Evolutionary conservation across 2,329 filamentous ascomycete genomes (phyloP).

Genomic region (Stemphylium vesicarium): DNA sequence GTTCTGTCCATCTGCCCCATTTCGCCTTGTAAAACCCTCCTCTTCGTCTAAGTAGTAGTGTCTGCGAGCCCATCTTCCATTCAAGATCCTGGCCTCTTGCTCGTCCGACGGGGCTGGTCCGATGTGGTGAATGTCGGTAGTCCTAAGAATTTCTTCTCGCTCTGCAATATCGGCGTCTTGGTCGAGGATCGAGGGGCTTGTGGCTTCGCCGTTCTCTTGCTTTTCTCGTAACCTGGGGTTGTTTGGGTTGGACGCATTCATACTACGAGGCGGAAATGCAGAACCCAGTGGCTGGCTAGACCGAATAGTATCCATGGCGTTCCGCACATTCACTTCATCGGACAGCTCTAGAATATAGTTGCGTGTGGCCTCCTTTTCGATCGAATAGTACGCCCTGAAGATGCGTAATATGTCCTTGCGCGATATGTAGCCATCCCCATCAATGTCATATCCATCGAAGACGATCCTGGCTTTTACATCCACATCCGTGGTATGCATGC

Average conservation of each 20-base stretch:
- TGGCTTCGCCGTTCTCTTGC: slow-evolving; percentile 35
- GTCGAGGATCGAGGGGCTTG: slow-evolving; percentile 32
- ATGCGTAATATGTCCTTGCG: slow-evolving; percentile 88
- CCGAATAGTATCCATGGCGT: slow-evolving; percentile 48
- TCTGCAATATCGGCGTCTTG: slow-evolving; percentile 35
- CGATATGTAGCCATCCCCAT: slow-evolving; percentile 83
- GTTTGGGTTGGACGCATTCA: slow-evolving; percentile 30
- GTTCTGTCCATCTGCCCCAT: slow-evolving; percentile 19
- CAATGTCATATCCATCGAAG: slow-evolving; percentile 90
- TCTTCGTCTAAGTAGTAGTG: slow-evolving; percentile 87
- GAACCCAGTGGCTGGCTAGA: slow-evolving; percentile 56
- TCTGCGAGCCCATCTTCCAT: slow-evolving; percentile 73
- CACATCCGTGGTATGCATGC: slow-evolving; percentile 57
- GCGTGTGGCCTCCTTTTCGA: slow-evolving; percentile 86
- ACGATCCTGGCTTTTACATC: slow-evolving; percentile 63
- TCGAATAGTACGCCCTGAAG: slow-evolving; percentile 88
- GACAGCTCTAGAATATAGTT: slow-evolving; percentile 80
- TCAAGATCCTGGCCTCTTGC: slow-evolving; percentile 50
- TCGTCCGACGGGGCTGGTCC: slow-evolving; percentile 5
- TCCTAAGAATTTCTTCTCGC: slow-evolving; percentile 24
- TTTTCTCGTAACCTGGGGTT: slow-evolving; percentile 41
- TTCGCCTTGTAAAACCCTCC: slow-evolving; percentile 64
- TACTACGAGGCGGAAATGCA: slow-evolving; percentile 49
- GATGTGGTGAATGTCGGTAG: slow-evolving; percentile 16
- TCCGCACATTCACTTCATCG: slow-evolving; percentile 72